Conservation (phyloP, 768 basidiomycete genomes). For the Leccinum arenicola region DNA sequence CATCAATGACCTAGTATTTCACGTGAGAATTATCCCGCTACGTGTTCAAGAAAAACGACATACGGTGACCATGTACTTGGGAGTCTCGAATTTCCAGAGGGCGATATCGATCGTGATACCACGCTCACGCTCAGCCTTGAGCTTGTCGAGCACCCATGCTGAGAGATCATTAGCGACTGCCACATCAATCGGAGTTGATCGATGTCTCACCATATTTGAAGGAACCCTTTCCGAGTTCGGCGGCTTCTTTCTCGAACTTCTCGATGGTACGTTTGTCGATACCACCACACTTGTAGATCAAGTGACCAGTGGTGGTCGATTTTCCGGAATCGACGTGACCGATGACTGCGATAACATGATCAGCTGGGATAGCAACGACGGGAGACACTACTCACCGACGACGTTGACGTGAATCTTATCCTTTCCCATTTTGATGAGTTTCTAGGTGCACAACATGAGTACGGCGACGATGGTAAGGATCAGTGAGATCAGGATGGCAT, state of each 20-base stretch:
- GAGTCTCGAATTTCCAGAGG: slow-evolving; percentile 99
- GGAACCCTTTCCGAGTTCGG: slow-evolving; percentile 99
- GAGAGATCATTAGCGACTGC: slow-evolving; percentile 27
- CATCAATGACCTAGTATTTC: slow-evolving; percentile 86
- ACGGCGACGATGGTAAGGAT: slow-evolving; percentile 24
- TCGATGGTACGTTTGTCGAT: slow-evolving; percentile 99
- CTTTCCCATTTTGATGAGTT: slow-evolving; percentile 85
- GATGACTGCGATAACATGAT: slow-evolving; percentile 64
- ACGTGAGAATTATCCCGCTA: slow-evolving; percentile 2
- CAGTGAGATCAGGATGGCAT: slow-evolving; percentile 13
- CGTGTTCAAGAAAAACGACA: slow-evolving; percentile 27
- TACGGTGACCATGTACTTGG: slow-evolving; percentile 91
- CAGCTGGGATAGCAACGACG: slow-evolving; percentile 13
- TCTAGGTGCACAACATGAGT: slow-evolving; percentile 33
- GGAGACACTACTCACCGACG: slow-evolving; percentile 65
- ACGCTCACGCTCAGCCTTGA: slow-evolving; percentile 99
- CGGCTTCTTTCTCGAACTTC: slow-evolving; percentile 99
- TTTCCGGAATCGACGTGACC: slow-evolving; percentile 99
- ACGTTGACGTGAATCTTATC: slow-evolving; percentile 97
- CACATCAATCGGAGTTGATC: slow-evolving; percentile 15
- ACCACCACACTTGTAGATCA: slow-evolving; percentile 99
- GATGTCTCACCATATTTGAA: slow-evolving; percentile 85
- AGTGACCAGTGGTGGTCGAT: slow-evolving; percentile 99
- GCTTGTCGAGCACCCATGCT: slow-evolving; percentile 99
- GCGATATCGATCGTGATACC: slow-evolving; percentile 99